Evolutionary conservation across 345 rosid genomes (phyloP), one percentile per base, ranked within the genome.

Genomic region (Trapa incisa): DNA sequence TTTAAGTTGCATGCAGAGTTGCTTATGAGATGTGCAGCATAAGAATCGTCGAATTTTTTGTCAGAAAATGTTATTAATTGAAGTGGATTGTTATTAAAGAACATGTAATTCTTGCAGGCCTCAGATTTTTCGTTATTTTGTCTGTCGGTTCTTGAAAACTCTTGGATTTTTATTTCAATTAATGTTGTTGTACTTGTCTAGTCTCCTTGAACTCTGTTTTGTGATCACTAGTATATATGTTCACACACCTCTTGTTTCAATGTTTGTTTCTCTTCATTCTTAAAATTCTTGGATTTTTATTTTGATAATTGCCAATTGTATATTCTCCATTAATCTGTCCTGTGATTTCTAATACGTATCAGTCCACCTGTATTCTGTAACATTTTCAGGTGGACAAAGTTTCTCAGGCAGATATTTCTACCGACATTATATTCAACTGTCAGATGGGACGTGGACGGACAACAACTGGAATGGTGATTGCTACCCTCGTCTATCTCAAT

Each of bases 381-480:
- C 65, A 7, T 61, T 76, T 79, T 74, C 82, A 94, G 97, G 94
- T 94, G 70, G 76, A 86, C 79, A 89, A 85, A 82, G 88, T 94
- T 78, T 90, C 95, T 72, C 81, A 73, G 52, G 87, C 89, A 63
- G 86, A 87, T 77, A 76, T 86, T 61, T 81, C 81, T 37, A 80
- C 96, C 0, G 88, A 90, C 78, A 82, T 94, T 29, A 80, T 94
- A 37, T 90, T 94, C 76, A 94, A 94, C 78, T 94, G 99, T 74
- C 99, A 94, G 87, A 90, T 90, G 97, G 99, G 99, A 67, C 95
- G 99, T 74, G 97, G 99, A 79, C 85, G 99, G 65, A 93, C 99
- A 5, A 93, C 96, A 41, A 90, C 97, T 64, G 99, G 99, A 75
- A 94, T 94, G 99, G 99, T 94, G 75, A 88, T 94, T 78, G 96